Base-by-base conservation (phyloP, 176 grass and related monocot species). In the Zizania latifolia region DNA sequence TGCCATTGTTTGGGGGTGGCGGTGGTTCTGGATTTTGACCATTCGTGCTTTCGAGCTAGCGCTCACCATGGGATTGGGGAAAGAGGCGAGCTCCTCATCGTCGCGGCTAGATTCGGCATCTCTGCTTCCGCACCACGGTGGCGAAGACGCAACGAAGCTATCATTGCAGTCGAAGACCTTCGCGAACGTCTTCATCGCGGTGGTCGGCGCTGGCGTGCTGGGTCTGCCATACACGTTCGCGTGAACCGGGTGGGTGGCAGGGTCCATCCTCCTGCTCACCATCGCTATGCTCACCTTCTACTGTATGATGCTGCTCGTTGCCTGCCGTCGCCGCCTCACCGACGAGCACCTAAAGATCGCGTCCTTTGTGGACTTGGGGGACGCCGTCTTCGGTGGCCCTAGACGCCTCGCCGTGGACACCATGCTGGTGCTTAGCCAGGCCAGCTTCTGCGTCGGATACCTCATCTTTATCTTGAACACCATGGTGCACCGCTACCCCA, bases 251-350 rank as follows among this genome's bases (percentile, higher is more conserved):
- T 99, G 95, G 95, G 86, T 79, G 1, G 68, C 95, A 67, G 95
- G 95, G 19, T 60, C 77, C 10, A 56, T 92, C 23, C 72, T 94
- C 21, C 86, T 99, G 21, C 70, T 86, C 36, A 21, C 75, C 41
- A 76, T 99, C 16, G 85, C 95, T 6, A 68, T 64, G 64, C 79
- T 94, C 57, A 94, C 95, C 66, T 99, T 92, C 86, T 79, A 99
- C 82, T 99, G 95, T 76, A 99, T 99, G 95, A 88, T 99, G 89
- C 91, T 99, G 50, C 84, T 99, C 30, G 95, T 98, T 16, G 72
- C 72, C 70, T 92, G 84, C 56, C 95, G 95, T 62, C 91, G 86
- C 70, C 84, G 82, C 54, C 26, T 98, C 55, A 80, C 62, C 2
- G 75, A 88, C 80, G 86, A 83, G 43, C 80, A 84, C 41, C 54